Evolutionary conservation across 371 early-diverging fungal genomes (phyloP), one percentile per base, ranked within the genome.

Genomic region (Apophysomyces sp.): DNA sequence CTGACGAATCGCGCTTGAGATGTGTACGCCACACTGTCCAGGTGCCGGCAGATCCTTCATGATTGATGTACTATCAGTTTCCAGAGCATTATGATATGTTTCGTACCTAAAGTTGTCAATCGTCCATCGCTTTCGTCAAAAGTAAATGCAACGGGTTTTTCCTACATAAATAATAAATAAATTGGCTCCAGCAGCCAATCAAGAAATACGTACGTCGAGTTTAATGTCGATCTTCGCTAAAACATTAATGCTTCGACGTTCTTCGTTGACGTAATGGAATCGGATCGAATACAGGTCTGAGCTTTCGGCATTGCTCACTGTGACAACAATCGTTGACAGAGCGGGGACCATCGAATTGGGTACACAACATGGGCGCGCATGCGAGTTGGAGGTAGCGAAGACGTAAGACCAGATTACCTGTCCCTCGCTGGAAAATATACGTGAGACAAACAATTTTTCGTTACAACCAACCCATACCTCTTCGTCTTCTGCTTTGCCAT

Each of bases 331-430:
- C 24, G 84, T 74, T 0, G 79, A 77, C 57, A 72, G 65, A 29
- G 70, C 70, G 12, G 86, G 78, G 2, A 83, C 77, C 58, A 82
- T 78, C 6, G 77, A 76, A 13, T 74, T 69, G 8, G 86, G 80
- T 56, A 86, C 76, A 36, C 72, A 80, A 36, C 76, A 77, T 13
- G 75, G 65, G 51, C 74, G 75, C 1, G 65, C 72, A 21, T 71
- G 71, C 4, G 78, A 61, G 13, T 74, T 78, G 52, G 78, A 67
- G 3, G 78, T 80, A 9, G 72, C 79, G 62, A 80, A 83, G 0
- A 75, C 65, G 3, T 68, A 77, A 0, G 84, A 77, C 86, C 86
- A 86, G 21, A 80, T 53, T 0, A 79, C 73, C 3, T 49, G 52
- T 8, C 62, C 63, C 15, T 49, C 41, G 49, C 63, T 70, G 21